A percentile compares a stretch with the other conserved stretches of the same genome.
phyloP scores from a whole-genome alignment of 768 basidiomycete genomes.

The Lactifluus pinguis region DNA sequence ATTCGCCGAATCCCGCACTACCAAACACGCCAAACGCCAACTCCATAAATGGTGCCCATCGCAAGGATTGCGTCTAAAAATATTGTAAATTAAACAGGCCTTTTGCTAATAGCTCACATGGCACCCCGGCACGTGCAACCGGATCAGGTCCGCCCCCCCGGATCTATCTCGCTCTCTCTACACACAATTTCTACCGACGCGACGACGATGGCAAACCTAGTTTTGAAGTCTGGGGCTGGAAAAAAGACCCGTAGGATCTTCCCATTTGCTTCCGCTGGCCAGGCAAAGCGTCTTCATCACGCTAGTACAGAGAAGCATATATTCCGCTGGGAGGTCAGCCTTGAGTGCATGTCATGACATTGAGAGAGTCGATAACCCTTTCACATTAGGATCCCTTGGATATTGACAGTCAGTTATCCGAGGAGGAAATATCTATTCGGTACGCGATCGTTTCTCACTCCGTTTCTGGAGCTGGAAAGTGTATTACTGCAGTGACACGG shows the following conservation, averaged over 20 bases:
- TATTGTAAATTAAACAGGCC: no score
- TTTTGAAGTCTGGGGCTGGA: background rate
- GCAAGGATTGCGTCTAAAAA: no score
- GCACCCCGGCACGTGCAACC: background rate
- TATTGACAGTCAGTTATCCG: slow-evolving; percentile 70
- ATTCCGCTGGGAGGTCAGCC: slow-evolving; percentile 26
- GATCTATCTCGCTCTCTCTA: background rate
- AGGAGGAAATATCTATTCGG: slow-evolving; percentile 88
- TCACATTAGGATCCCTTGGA: slow-evolving; percentile 67
- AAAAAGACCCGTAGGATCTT: background rate
- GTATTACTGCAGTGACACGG: slow-evolving; percentile 52
- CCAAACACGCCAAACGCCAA: no score
- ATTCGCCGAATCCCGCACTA: background rate
- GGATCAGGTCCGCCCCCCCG: background rate
- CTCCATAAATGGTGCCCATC: no score
- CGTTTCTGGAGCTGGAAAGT: background rate
- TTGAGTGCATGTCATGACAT: background rate
- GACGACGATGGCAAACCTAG: background rate
- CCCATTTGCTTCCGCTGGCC: background rate
- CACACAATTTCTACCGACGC: background rate
- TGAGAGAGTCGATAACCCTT: background rate
- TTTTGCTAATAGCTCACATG: no score
- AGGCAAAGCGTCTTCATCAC: background rate
- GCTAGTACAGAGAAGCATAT: background rate
- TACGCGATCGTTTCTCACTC: slow-evolving; percentile 25